phyloP scores from a whole-genome alignment of 2,329 filamentous ascomycete genomes.

The Xylaria polymorpha region DNA sequence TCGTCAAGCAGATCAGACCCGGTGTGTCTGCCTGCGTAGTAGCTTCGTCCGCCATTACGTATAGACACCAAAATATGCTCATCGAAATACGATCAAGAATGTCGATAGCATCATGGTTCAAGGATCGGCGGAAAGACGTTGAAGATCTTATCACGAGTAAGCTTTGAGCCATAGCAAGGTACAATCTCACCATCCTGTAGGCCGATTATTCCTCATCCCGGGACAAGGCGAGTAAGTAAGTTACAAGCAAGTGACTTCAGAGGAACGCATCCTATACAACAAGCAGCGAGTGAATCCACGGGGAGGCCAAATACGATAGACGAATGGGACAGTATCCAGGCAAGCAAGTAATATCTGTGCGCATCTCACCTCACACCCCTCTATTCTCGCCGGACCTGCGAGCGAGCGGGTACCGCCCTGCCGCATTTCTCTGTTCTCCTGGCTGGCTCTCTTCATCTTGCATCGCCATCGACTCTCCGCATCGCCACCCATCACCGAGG shows the following conservation, averaged over 20 bases:
- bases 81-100: background rate
- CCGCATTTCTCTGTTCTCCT: background rate
- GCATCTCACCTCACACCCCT: background rate
- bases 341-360: slow-evolving; percentile 9
- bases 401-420: background rate
- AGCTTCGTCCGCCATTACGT: background rate
- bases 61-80: background rate
- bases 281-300: background rate
- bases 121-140: slow-evolving; percentile 1
- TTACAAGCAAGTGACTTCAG: slow-evolving; percentile 27
- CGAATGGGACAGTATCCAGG: background rate
- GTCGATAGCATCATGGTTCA: background rate
- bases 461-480: background rate
- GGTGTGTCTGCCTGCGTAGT: background rate
- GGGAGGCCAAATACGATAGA: background rate
- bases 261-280: slow-evolving; percentile 11
- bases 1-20: background rate
- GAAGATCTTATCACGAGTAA: slow-evolving; percentile 3
- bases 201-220: background rate
- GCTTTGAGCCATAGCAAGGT: slow-evolving; percentile 5
- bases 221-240: slow-evolving; percentile 7
- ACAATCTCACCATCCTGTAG: background rate
- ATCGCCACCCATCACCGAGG: slow-evolving; percentile 4
- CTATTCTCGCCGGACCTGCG: background rate
- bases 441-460: background rate